A percentile compares a stretch with the other conserved stretches of the same genome.
phyloP scores from a whole-genome alignment of 768 basidiomycete species.

The Sutorius australiensis region DNA sequence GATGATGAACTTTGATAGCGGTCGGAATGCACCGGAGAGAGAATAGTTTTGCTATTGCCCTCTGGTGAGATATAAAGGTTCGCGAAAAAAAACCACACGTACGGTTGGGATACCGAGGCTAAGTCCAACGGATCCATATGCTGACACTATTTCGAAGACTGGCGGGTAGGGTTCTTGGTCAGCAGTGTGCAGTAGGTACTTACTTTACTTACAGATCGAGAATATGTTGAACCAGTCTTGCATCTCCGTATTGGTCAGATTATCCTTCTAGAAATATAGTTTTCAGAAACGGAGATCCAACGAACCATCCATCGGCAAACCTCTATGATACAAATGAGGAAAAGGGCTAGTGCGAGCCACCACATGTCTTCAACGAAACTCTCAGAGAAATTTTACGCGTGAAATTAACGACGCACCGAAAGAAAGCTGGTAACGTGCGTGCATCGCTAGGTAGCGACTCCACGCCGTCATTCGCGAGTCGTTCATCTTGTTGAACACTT shows the following conservation, averaged over 20 bases:
- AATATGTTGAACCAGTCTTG: constrained; percentile 83
- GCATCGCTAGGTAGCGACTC: constrained; percentile 76
- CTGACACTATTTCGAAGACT: constrained; percentile 88
- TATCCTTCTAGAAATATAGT: constrained; percentile 44
- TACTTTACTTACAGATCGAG: constrained; percentile 52
- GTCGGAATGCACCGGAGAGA: constrained; percentile 70
- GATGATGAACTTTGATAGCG: constrained; percentile 84
- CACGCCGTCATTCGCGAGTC: constrained; percentile 60
- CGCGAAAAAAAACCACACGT: constrained; percentile 21
- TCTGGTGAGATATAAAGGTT: constrained; percentile 1
- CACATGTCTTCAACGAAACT: constrained; percentile 74
- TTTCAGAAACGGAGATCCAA: not conserved
- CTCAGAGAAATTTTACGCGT: not conserved
- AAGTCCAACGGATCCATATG: constrained; percentile 86
- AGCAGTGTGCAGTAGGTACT: not conserved
- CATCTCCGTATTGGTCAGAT: constrained; percentile 51
- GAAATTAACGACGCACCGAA: constrained; percentile 57
- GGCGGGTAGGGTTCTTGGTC: not conserved
- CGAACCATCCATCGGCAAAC: constrained; percentile 36
- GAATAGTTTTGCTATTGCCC: constrained; percentile 68
- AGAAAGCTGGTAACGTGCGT: constrained; percentile 83
- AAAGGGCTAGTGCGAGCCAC: constrained; percentile 85
- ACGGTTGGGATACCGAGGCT: constrained; percentile 85
- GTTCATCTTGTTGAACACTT: constrained; percentile 37
- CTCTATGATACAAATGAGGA: constrained; percentile 92